phyloP scores from a whole-genome alignment of 163 green algal genomes.

The Smithsoniella earleae region DNA sequence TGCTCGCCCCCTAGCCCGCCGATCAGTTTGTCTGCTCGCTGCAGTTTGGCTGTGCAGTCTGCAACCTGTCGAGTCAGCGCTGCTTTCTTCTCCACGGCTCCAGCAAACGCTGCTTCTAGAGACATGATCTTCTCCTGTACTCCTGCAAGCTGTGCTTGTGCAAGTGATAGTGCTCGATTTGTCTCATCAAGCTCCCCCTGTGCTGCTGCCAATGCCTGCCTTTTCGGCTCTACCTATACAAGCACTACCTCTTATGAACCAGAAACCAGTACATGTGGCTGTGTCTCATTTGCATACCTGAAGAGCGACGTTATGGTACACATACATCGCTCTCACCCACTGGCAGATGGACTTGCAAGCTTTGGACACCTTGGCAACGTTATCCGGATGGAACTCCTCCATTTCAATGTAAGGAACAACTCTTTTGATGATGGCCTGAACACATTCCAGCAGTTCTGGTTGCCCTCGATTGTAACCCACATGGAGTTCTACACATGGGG shows the following conservation, averaged over 20 bases:
- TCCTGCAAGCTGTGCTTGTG: constrained; percentile 40
- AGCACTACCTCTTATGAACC: too few relatives aligned
- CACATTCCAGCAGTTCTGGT: not conserved
- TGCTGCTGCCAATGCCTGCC: constrained; percentile 51
- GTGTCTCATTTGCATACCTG: too few relatives aligned
- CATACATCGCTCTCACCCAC: constrained; percentile 72
- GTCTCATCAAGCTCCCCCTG: constrained; percentile 53
- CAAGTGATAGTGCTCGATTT: constrained; percentile 47
- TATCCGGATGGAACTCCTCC: constrained; percentile 63
- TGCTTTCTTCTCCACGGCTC: constrained; percentile 65
- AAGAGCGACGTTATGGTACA: constrained; percentile 69
- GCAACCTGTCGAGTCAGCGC: constrained; percentile 55
- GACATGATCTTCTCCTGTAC: constrained; percentile 55
- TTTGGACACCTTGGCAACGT: constrained; percentile 62
- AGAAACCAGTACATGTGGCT: too few relatives aligned
- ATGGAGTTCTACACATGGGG: too few relatives aligned
- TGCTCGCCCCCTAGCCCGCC: constrained; percentile 64
- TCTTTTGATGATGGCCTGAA: constrained; percentile 26
- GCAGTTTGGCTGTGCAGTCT: constrained; percentile 69
- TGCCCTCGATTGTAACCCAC: not conserved
- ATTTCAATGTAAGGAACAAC: constrained; percentile 52
- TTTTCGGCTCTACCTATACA: constrained; percentile 65
- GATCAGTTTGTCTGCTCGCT: constrained; percentile 76
- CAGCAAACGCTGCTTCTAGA: constrained; percentile 54
- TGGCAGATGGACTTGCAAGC: constrained; percentile 76